phyloP scores from a whole-genome alignment of 176 grass and related monocot genomes.

The Aegilops bicornis region DNA sequence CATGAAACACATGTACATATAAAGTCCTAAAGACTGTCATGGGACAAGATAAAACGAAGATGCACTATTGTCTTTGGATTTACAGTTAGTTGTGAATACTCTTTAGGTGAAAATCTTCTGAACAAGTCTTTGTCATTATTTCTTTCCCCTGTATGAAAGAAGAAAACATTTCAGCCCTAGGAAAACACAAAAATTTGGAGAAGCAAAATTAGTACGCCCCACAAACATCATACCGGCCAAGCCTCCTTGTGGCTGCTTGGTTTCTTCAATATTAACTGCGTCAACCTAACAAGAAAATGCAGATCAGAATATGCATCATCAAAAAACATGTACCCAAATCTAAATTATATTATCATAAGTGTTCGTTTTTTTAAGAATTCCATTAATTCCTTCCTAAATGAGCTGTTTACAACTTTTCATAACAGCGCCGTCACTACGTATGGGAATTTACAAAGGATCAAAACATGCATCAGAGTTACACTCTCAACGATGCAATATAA shows the following conservation, averaged over 20 bases:
- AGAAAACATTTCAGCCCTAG: slow-evolving; percentile 8
- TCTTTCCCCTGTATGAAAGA: slow-evolving; percentile 38
- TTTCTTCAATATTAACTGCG: neutral
- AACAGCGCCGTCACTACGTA: neutral
- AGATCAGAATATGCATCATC: neutral
- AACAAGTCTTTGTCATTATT: slow-evolving; percentile 21
- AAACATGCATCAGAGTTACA: neutral
- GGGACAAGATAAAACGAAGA: slow-evolving; percentile 6
- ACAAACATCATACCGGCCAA: slow-evolving; percentile 36
- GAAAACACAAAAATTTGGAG: neutral
- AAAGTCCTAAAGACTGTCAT: neutral
- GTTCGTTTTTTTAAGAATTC: neutral
- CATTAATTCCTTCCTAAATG: neutral
- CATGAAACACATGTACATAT: neutral
- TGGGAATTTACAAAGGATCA: neutral
- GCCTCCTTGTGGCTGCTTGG: slow-evolving; percentile 18
- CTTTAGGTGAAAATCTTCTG: slow-evolving; percentile 62
- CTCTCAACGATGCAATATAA: neutral
- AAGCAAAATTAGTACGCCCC: neutral
- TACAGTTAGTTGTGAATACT: slow-evolving; percentile 64
- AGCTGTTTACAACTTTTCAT: neutral
- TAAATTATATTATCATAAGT: neutral
- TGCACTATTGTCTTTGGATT: slow-evolving; percentile 9
- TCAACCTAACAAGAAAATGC: slow-evolving; percentile 28
- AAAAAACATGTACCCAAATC: neutral